These are phyloP conservation scores for Rhynchosporium graminicola DNA, from an alignment of 2,329 filamentous ascomycete genomes.

Conservation along the genomic window DNA sequence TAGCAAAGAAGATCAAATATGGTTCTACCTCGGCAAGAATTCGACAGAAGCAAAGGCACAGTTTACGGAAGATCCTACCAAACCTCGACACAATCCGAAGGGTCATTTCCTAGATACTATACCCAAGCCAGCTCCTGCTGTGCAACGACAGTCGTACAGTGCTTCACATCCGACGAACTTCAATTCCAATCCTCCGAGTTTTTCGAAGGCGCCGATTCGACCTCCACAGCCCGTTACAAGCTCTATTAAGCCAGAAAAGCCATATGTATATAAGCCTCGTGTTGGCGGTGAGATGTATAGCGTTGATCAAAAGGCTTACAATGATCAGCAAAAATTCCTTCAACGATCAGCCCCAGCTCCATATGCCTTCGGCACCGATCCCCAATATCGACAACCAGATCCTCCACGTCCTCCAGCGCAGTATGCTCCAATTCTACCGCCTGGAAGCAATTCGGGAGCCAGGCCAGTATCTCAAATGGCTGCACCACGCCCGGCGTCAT, in stretches of 20 bases:
- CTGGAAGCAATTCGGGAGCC: not conserved
- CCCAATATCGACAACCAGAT: conserved; percentile 28
- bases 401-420: conserved; percentile 8
- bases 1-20: conserved; percentile 71
- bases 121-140: conserved; percentile 51
- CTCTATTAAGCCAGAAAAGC: conserved; percentile 46
- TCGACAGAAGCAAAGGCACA: conserved; percentile 91
- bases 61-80: conserved; percentile 76
- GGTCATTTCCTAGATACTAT: conserved; percentile 74
- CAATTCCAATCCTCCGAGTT: conserved; percentile 31
- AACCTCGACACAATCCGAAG: conserved; percentile 63
- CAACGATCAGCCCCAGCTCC: conserved; percentile 34
- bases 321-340: conserved; percentile 40
- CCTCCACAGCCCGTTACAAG: conserved; percentile 34
- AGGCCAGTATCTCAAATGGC: conserved; percentile 1
- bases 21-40: conserved; percentile 82
- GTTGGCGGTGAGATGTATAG: conserved; percentile 33
- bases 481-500: conserved; percentile 3
- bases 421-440: conserved; percentile 1
- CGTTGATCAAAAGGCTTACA: conserved; percentile 39
- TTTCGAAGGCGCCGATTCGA: conserved; percentile 40
- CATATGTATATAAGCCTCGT: conserved; percentile 55
- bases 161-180: conserved; percentile 38
- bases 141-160: conserved; percentile 41
- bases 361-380: conserved; percentile 39